Evolutionary conservation across 805 yeast species (phyloP), one percentile per base, ranked within the genome.

Genomic region (Metschnikowia matae): DNA sequence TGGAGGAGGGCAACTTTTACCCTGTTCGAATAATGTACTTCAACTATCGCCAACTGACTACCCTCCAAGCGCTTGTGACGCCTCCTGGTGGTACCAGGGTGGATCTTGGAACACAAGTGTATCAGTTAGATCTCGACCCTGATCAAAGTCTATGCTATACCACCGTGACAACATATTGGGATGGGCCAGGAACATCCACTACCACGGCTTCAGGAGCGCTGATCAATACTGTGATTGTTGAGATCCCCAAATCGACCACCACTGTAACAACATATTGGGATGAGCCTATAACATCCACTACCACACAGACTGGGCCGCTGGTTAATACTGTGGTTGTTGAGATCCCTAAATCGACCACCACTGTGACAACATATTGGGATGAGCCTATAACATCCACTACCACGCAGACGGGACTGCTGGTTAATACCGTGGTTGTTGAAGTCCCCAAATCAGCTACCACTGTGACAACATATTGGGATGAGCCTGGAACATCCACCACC

Each of bases 161-260:
- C 31, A 40, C 54, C 14, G 23, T 37, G 33, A 42, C 48, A 6
- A 23, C 46, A 11, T 44, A 32, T 20, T 48, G 54, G 51, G 34
- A 46, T 31, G 17, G 31, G 40, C n/a, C 49, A 1, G 13, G 4
- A 32, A 18, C 34, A 2, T 46, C 49, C 18, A 46, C 49, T 5
- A 46, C 49, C 7, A 35, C 43, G 40, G 40, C 7, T 29, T 37
- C 4, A 60, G 60, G 20, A 60, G 48, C 7, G 29, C 29, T 10
- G 29, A 26, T 26, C 10, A 26, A 26, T 26, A 60, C 64, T 4
- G 61, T 58, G 10, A 50, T 49, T 8, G 54, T 59, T n/a, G 48
- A 48, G 20, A 26, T 50, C 13, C 53, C 53, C 11, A 36, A 34
- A 17, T 33, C 36, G 21, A 17, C 37, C n/a, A 23, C 41, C 1